Evolutionary conservation across 208 protist species (phyloP).

Genomic region (Trichomonas tenax): DNA sequence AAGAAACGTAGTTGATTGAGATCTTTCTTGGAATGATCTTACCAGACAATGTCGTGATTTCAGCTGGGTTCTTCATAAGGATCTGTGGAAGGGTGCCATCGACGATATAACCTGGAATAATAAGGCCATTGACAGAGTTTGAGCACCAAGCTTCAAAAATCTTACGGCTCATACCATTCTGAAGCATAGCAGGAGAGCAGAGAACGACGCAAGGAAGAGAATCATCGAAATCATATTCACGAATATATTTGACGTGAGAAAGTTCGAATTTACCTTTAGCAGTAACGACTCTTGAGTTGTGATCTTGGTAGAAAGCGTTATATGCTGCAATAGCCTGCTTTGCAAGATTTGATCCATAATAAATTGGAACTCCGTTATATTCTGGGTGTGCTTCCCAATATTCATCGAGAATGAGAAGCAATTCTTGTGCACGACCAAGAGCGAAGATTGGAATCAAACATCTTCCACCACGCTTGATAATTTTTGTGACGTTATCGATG

Average conservation of each 20-base stretch:
- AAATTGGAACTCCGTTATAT: conserved; percentile 88
- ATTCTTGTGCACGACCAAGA: conserved; percentile 82
- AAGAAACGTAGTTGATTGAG: conserved; percentile 24
- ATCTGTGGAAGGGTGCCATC: conserved; percentile 25
- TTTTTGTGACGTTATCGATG: conserved; percentile 52
- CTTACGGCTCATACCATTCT: conserved; percentile 82
- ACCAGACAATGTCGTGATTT: conserved; percentile 20
- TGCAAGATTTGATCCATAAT: conserved; percentile 88
- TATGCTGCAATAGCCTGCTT: conserved; percentile 91
- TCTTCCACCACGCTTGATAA: conserved; percentile 70
- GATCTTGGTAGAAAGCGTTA: conserved; percentile 90
- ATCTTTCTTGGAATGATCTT: conserved; percentile 27
- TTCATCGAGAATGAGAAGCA: conserved; percentile 93
- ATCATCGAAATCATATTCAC: conserved; percentile 68
- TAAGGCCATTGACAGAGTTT: conserved; percentile 68
- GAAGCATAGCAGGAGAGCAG: conserved; percentile 79
- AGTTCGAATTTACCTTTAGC: conserved; percentile 84
- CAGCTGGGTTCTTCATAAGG: conserved; percentile 21
- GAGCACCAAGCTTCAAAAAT: conserved; percentile 92
- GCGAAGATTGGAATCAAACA: conserved; percentile 95
- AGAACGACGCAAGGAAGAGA: conserved; percentile 48
- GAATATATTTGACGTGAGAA: conserved; percentile 75
- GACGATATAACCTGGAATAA: conserved; percentile 32
- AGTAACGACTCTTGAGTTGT: conserved; percentile 68
- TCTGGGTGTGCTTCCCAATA: conserved; percentile 86